Evolutionary conservation across 2,329 filamentous ascomycete species (phyloP), one percentile per base, ranked within the genome.

Genomic region (Ascocoryne sarcoides): DNA sequence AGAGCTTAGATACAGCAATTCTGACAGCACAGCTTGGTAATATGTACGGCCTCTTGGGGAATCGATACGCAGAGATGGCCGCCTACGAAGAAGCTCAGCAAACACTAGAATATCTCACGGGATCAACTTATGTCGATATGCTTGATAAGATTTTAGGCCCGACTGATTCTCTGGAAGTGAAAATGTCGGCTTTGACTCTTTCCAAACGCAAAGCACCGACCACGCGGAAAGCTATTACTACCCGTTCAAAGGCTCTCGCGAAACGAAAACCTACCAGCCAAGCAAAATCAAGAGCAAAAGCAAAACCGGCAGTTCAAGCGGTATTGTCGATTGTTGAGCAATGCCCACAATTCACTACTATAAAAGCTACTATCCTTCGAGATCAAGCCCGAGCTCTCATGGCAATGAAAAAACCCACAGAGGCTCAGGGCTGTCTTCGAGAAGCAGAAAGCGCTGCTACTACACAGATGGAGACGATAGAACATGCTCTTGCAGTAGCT

Each of bases 401-500:
- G 10, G 55, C 62, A 7, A 56, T 62, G 21, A 63, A 62, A n/a
- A 62, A 67, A 30, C 84, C 77, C 65, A 61, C 70, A 0, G 67
- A 73, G 5, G 82, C 81, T 0, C 63, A 76, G 10, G 60, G 62
- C 2, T 63, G 75, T 14, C 65, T 88, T 2, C 65, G 71, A 37
- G 64, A 69, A 48, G 68, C 68, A 62, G 44, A 60, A 68, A 40
- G 64, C 65, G 35, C 69, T 63, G 42, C 61, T 54, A 50, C 68
- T 48, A 53, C 63, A 42, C 57, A 61, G 60, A 42, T 62, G 50
- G 57, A 73, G 51, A 48, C 67, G 15, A 60, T 67, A 16, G 51
- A 65, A 29, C 63, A 76, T 42, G 73, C 78, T 29, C 69, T 85
- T 40, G 70, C 76, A 9, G 76, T 75, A 42, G 84, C 83, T 15